Evolutionary conservation across 495 filamentous ascomycete species (phyloP).

Genomic region (Penicillium longicatenatum): DNA sequence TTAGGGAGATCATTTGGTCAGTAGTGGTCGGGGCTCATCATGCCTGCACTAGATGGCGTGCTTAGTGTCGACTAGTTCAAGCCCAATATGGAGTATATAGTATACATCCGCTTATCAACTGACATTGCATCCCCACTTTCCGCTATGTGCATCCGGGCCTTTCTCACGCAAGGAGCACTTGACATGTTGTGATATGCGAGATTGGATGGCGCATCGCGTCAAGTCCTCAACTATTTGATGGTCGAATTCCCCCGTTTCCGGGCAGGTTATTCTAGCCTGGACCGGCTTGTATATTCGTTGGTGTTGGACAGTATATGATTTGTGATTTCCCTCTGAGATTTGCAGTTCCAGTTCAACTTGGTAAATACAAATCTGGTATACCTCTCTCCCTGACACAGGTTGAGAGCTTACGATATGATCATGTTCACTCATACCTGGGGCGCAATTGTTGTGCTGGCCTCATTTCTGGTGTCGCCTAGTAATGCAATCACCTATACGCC

Average conservation of each 20-base stretch:
- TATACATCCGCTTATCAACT: slow-evolving; percentile 5
- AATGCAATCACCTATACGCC: slow-evolving; percentile 33
- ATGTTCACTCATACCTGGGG: slow-evolving; percentile 16
- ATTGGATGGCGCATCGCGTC: slow-evolving; percentile 9
- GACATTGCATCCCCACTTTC: slow-evolving; percentile 5
- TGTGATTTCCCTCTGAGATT: neutral
- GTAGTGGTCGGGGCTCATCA: slow-evolving; percentile 8
- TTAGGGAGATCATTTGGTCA: neutral
- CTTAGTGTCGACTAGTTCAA: slow-evolving; percentile 7
- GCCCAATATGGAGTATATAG: neutral
- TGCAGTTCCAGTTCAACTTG: neutral
- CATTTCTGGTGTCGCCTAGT: slow-evolving; percentile 13
- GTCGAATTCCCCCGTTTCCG: slow-evolving; percentile 5
- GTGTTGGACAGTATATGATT: neutral
- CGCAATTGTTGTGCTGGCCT: slow-evolving; percentile 10
- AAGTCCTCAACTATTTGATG: slow-evolving; percentile 21
- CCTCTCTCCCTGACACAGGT: neutral
- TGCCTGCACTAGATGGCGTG: slow-evolving; percentile 15
- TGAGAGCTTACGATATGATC: neutral
- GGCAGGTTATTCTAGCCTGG: slow-evolving; percentile 15
- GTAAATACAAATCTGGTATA: neutral
- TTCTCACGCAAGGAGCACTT: slow-evolving; percentile 22
- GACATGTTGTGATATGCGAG: slow-evolving; percentile 27
- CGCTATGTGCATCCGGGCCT: slow-evolving; percentile 14
- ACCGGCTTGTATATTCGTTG: neutral